These are phyloP conservation scores for Globisporangium middletonii DNA, from an alignment of 352 stramenopile genomes.

Conservation along the genomic window DNA sequence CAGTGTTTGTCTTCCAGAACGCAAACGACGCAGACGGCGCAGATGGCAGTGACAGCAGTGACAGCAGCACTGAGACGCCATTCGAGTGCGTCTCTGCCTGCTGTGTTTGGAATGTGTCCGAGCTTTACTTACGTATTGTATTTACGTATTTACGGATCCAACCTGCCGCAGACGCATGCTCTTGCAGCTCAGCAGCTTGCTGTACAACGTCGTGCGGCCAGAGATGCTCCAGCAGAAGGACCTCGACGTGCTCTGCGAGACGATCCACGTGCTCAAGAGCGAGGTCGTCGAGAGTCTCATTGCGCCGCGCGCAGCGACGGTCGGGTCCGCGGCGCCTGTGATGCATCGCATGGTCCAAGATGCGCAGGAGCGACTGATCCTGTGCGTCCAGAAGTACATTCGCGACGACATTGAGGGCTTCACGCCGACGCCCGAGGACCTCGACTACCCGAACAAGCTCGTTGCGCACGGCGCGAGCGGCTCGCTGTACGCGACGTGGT, in stretches of 20 bases:
- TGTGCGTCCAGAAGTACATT: conserved; percentile 83
- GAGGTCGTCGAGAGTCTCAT: conserved; percentile 76
- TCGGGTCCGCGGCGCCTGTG: conserved; percentile 60
- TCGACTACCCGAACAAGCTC: conserved; percentile 76
- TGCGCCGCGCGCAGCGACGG: conserved; percentile 35
- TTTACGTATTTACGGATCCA: neutral
- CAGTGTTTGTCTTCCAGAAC: conserved; percentile 38
- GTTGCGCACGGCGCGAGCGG: conserved; percentile 15
- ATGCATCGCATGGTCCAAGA: conserved; percentile 85
- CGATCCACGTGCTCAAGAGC: conserved; percentile 68
- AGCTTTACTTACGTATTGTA: neutral
- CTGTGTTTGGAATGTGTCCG: neutral
- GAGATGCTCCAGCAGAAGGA: conserved; percentile 69
- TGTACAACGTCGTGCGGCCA: conserved; percentile 71
- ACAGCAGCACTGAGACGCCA: conserved; percentile 42
- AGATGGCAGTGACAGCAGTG: conserved; percentile 22
- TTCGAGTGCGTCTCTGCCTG: conserved; percentile 48
- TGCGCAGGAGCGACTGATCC: conserved; percentile 72
- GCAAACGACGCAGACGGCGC: neutral
- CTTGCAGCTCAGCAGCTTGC: conserved; percentile 61
- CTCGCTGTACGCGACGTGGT: conserved; percentile 78
- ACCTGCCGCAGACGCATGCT: conserved; percentile 46
- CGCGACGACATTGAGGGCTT: conserved; percentile 82
- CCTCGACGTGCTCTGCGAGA: conserved; percentile 69
- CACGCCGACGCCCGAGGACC: conserved; percentile 33